A percentile compares a stretch with the other conserved stretches of the same genome.
Conservation (phyloP, 2,329 filamentous ascomycete genomes). For the Lachnellula occidentalis region DNA sequence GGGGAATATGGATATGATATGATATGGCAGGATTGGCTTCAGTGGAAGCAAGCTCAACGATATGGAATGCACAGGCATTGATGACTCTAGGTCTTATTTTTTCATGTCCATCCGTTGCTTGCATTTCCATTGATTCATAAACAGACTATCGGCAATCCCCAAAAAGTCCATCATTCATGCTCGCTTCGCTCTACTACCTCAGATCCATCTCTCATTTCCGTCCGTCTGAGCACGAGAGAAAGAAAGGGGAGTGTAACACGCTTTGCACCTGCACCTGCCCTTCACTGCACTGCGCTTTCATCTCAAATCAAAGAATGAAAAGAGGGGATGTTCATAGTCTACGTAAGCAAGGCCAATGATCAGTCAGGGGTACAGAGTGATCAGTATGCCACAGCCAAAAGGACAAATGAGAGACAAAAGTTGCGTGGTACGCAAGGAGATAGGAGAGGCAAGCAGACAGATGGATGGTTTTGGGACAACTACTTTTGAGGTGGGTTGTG, state of each 20-base stretch:
- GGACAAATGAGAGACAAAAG: conserved; percentile 1
- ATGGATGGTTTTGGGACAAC: conserved; percentile 39
- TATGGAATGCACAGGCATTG: not conserved
- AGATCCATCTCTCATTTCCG: not conserved
- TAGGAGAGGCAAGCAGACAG: conserved; percentile 6
- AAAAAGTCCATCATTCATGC: not conserved
- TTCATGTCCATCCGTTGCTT: not conserved
- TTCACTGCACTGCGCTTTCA: no score
- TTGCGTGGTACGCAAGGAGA: conserved; percentile 5
- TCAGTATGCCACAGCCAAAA: not conserved
- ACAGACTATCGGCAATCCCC: not conserved
- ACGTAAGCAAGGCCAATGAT: conserved; percentile 34
- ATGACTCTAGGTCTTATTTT: not conserved
- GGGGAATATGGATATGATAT: conserved; percentile 1
- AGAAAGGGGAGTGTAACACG: conserved; percentile 11
- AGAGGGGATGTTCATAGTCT: conserved; percentile 36
- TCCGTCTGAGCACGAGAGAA: conserved; percentile 7
- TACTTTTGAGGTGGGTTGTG: conserved; percentile 86
- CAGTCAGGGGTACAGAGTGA: conserved; percentile 18
- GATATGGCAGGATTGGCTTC: not conserved
- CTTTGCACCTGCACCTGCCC: not conserved
- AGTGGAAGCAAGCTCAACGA: not conserved
- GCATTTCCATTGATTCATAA: not conserved
- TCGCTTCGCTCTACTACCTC: not conserved
- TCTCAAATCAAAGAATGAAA: conserved; percentile 5